Base-by-base conservation (phyloP, 805 yeast genomes). In the Candida nanaspora region DNA sequence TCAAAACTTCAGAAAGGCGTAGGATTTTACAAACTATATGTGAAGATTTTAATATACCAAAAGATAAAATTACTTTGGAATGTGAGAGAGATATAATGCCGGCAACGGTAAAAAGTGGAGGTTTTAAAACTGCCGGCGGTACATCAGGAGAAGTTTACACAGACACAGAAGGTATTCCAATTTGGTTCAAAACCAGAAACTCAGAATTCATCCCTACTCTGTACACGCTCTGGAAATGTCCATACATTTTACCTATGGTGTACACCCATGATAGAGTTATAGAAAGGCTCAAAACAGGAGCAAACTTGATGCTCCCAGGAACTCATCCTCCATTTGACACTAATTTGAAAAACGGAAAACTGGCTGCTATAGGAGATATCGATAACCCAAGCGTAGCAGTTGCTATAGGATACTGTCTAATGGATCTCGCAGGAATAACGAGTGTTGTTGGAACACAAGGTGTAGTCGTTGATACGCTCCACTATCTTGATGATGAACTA, bases 1-100 rank as follows among this genome's bases (percentile, higher is more conserved):
- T 93, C 44, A 88, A 87, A 60, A 76, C 86, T 13, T 83, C 95
- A 0, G 97, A 87, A 48, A 67, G 93, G 32, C 73, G 85, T 47
- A 71, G 70, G 46, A 57, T 81, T 21, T 57, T 78, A 10, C 49
- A 57, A 4, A 50, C 56, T 4, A 66, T 82, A 25, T 65, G 77
- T 46, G 49, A 59, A 19, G 55, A 50, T 23, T 78, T 69, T 48
- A 52, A 50, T 9, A 52, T 77, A 21, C 64, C 69, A 4, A 62
- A 60, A 32, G 63, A 56, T 16, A 48, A 58, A 25, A 53, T 78
- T 13, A 50, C 72, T 15, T 63, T 70, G 35, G 72, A 69, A 25
- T 58, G 65, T 4, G 68, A 69, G 41, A 48, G 54, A 13, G 59
- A 55, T 16, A 52, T 75, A 30, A 48, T 82, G 39, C 84, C 86